These are phyloP conservation scores for Monilinia polystroma DNA, from an alignment of 2,329 filamentous ascomycete species.

Conservation along the genomic window DNA sequence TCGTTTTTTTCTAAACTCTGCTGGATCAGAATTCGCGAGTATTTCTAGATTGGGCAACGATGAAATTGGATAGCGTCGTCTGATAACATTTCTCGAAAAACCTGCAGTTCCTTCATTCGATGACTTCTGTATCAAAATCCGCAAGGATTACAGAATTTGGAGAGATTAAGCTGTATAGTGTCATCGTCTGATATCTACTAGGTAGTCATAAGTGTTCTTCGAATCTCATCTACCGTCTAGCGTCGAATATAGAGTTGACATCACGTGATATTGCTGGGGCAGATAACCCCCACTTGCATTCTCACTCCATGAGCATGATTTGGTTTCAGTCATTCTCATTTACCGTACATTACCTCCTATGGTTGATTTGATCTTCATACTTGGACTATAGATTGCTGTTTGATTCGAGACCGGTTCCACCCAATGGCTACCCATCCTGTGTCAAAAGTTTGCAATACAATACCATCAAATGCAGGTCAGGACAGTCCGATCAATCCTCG, in stretches of 20 bases:
- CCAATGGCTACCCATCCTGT: neutral
- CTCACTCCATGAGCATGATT: neutral
- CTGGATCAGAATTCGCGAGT: too few species aligned
- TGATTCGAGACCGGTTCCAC: neutral
- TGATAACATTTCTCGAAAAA: too few species aligned
- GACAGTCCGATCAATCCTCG: slow-evolving; percentile 28
- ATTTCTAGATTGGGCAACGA: too few species aligned
- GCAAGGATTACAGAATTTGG: neutral
- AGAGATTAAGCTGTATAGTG: neutral
- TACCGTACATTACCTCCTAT: neutral
- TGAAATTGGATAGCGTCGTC: too few species aligned
- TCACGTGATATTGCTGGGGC: too few species aligned
- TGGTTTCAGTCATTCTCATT: neutral
- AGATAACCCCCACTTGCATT: too few species aligned
- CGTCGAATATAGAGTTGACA: too few species aligned
- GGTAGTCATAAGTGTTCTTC: too few species aligned
- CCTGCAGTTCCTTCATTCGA: neutral
- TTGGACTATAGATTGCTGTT: neutral
- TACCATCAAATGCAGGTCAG: neutral
- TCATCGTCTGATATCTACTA: neutral
- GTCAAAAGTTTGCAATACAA: neutral
- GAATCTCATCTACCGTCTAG: too few species aligned
- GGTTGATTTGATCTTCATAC: too few species aligned
- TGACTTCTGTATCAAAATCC: neutral
- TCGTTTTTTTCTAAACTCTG: too few species aligned